phyloP scores from a whole-genome alignment of 805 yeast genomes.

The Yarrowia deformans region DNA sequence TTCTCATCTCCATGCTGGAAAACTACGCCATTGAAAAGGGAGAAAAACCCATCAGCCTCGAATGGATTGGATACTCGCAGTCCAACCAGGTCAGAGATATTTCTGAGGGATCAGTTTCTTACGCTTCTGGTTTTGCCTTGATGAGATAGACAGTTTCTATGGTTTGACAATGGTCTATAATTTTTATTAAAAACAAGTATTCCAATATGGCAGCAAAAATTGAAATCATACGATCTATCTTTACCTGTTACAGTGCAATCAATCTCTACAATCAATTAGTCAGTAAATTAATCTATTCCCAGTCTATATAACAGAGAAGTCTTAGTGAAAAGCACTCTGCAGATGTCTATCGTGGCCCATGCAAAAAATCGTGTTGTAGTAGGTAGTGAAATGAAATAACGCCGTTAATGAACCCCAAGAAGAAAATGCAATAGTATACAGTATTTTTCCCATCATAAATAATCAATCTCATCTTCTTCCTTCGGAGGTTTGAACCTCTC shows the following conservation, averaged over 20 bases:
- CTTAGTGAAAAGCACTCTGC: slow-evolving; percentile 35
- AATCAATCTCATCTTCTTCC: slow-evolving; percentile 38
- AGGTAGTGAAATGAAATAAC: slow-evolving; percentile 34
- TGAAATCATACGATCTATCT: too few relatives aligned
- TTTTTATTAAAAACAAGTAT: too few relatives aligned
- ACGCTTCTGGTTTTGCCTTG: slow-evolving; percentile 76
- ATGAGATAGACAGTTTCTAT: background rate
- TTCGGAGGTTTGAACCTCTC: slow-evolving; percentile 34
- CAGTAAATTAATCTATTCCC: slow-evolving; percentile 35
- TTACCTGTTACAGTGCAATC: too few relatives aligned
- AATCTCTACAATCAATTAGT: background rate
- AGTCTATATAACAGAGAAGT: slow-evolving; percentile 35
- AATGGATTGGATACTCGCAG: slow-evolving; percentile 84
- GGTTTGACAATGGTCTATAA: too few relatives aligned
- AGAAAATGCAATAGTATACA: slow-evolving; percentile 39
- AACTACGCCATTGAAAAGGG: slow-evolving; percentile 42
- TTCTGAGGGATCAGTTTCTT: slow-evolving; percentile 85
- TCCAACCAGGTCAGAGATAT: slow-evolving; percentile 61
- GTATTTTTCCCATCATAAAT: slow-evolving; percentile 32
- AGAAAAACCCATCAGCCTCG: slow-evolving; percentile 51
- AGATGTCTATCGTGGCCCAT: slow-evolving; percentile 37
- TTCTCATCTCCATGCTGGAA: slow-evolving; percentile 59
- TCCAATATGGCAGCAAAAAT: too few relatives aligned
- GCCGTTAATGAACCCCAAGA: slow-evolving; percentile 39
- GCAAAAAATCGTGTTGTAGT: slow-evolving; percentile 33